phyloP scores from a whole-genome alignment of 345 rosid species.

The Gossypium herbaceum region DNA sequence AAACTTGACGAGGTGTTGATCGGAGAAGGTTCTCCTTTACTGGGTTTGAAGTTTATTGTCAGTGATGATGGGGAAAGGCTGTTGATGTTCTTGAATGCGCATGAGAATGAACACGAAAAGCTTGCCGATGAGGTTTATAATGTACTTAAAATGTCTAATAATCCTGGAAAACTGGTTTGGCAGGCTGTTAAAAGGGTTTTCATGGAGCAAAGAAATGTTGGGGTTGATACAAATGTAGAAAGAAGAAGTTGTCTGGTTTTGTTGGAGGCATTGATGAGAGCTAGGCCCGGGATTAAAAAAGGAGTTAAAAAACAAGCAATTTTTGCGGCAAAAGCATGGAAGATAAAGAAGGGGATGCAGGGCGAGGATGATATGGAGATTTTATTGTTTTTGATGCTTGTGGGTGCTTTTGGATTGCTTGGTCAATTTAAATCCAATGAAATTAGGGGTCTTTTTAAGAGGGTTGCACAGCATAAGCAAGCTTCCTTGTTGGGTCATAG shows the following conservation, averaged over 20 bases:
- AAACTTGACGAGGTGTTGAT: slow-evolving; percentile 3
- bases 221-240: slow-evolving; percentile 10
- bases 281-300: slow-evolving; percentile 12
- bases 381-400: slow-evolving; percentile 19
- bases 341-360: neutral
- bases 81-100: slow-evolving; percentile 20
- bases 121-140: slow-evolving; percentile 12
- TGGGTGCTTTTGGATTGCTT: slow-evolving; percentile 13
- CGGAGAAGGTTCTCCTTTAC: slow-evolving; percentile 9
- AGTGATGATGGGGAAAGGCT: slow-evolving; percentile 14
- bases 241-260: slow-evolving; percentile 16
- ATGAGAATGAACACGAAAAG: slow-evolving; percentile 13
- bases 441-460: slow-evolving; percentile 10
- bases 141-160: slow-evolving; percentile 21
- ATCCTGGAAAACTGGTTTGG: slow-evolving; percentile 30
- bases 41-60: slow-evolving; percentile 6
- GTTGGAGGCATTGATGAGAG: slow-evolving; percentile 21
- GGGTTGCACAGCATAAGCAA: slow-evolving; percentile 11
- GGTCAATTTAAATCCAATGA: neutral
- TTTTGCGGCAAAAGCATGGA: slow-evolving; percentile 4
- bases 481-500: slow-evolving; percentile 1
- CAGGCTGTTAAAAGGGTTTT: slow-evolving; percentile 20
- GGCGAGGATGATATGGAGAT: neutral
- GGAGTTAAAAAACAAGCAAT: slow-evolving; percentile 16
- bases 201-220: slow-evolving; percentile 2